phyloP scores from a whole-genome alignment of 257 asterid genomes.

The Oldenlandia corymbosa region DNA sequence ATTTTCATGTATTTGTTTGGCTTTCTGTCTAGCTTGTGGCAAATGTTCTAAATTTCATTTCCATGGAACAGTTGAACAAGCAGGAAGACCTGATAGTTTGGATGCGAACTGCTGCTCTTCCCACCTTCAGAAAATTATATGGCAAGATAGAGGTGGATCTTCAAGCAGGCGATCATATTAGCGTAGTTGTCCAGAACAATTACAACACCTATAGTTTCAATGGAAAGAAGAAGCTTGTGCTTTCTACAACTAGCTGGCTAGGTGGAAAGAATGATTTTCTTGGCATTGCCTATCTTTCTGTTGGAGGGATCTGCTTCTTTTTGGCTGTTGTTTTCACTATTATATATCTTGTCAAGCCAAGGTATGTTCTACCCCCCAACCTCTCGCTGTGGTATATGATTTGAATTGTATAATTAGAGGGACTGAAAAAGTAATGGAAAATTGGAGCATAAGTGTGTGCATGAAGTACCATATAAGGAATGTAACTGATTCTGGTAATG shows the following conservation, averaged over 20 bases:
- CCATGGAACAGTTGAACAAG: conserved; percentile 50
- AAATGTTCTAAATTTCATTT: conserved; percentile 12
- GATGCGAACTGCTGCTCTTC: conserved; percentile 96
- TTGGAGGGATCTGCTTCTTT: conserved; percentile 70
- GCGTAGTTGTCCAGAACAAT: conserved; percentile 46
- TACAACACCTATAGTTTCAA: conserved; percentile 81
- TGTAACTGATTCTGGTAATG: too few species aligned
- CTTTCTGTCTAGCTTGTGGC: background rate
- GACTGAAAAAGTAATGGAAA: too few species aligned
- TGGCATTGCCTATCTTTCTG: conserved; percentile 78
- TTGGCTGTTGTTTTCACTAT: conserved; percentile 60
- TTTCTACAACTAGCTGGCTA: conserved; percentile 86
- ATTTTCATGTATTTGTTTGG: background rate
- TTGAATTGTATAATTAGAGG: too few species aligned
- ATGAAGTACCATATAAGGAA: too few species aligned
- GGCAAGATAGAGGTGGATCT: conserved; percentile 75
- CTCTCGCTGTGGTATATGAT: background rate
- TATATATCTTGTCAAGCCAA: conserved; percentile 68
- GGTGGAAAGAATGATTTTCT: conserved; percentile 85
- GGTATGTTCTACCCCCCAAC: conserved; percentile 30
- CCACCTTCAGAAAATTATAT: conserved; percentile 79
- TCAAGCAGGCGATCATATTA: conserved; percentile 38
- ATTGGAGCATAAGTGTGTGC: too few species aligned
- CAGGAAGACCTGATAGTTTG: conserved; percentile 89
- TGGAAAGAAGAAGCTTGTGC: conserved; percentile 86